Evolutionary conservation across 2,329 filamentous ascomycete species (phyloP), one percentile per base, ranked within the genome.

Genomic region (Fusarium coicis): DNA sequence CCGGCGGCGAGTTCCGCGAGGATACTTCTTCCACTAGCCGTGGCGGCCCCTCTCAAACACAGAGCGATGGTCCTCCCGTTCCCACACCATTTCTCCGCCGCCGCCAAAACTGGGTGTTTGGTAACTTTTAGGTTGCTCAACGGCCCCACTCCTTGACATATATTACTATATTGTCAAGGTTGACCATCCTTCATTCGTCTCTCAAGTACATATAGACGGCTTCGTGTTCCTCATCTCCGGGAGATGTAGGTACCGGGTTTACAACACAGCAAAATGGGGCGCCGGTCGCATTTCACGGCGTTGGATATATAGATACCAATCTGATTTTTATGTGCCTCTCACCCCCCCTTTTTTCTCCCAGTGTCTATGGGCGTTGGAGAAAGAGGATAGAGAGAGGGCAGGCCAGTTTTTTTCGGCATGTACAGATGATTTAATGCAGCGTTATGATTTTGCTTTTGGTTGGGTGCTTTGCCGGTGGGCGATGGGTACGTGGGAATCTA

Each of bases 241-340:
- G 21, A 36, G 40, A 54, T 63, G 63, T 40, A 66, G 66, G 59
- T 43, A 58, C 42, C 53, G 40, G 65, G 55, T 65, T 70, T 49
- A 54, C 15, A 63, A 63, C 55, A 63, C 40, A 47, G 30, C 30
- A 40, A 66, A 60, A 65, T 66, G 75, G 63, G 66, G 69, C 66
- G 67, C 71, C 72, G 68, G 72, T 61, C 73, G 72, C 75, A 77
- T 74, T 75, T 66, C 68, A 77, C 63, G 76, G 76, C 74, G 76
- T 77, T 77, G 76, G 75, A 77, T 77, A 77, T 59, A 75, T 47
- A 58, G 43, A 77, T 77, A 77, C 75, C 75, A 77, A 59, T 74
- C 75, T 72, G 56, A 64, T 69, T 68, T 63, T 28, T 62, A 67
- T 39, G 63, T 21, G 50, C 59, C 52, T 28, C 49, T 34, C 34